Evolutionary conservation across 2,329 filamentous ascomycete species (phyloP).

Genomic region (Apiospora kogelbergensis): DNA sequence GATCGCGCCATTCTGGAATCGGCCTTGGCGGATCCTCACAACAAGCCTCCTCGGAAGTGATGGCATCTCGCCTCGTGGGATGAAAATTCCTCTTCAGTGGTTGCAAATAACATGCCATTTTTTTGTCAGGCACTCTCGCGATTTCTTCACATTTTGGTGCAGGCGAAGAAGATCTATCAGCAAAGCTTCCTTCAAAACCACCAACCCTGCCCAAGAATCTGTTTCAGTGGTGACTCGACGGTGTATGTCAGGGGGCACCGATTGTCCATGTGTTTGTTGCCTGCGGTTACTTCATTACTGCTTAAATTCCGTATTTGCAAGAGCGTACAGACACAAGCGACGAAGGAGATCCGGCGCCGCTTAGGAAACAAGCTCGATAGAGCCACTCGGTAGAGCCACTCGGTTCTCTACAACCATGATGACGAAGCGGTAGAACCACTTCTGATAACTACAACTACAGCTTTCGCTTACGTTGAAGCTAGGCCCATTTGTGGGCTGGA

Average conservation of each 20-base stretch:
- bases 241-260: background rate
- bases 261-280: background rate
- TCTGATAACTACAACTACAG: background rate
- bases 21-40: conserved; percentile 23
- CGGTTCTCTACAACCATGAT: background rate
- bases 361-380: background rate
- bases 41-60: conserved; percentile 12
- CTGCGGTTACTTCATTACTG: background rate
- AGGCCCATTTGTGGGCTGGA: background rate
- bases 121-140: background rate
- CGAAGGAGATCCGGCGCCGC: background rate
- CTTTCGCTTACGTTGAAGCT: background rate
- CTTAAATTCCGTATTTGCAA: no score
- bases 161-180: background rate
- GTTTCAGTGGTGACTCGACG: background rate
- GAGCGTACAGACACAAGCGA: no score
- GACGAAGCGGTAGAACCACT: background rate
- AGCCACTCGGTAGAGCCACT: background rate
- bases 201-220: background rate
- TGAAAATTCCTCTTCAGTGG: background rate
- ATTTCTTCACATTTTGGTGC: background rate
- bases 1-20: conserved; percentile 25
- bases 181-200: background rate
- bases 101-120: background rate
- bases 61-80: background rate